Percentiles rank a stretch among this genome's conserved stretches.
These are phyloP conservation scores for Clohesyomyces aquaticus DNA, from an alignment of 495 filamentous ascomycete genomes.

Conservation along the genomic window DNA sequence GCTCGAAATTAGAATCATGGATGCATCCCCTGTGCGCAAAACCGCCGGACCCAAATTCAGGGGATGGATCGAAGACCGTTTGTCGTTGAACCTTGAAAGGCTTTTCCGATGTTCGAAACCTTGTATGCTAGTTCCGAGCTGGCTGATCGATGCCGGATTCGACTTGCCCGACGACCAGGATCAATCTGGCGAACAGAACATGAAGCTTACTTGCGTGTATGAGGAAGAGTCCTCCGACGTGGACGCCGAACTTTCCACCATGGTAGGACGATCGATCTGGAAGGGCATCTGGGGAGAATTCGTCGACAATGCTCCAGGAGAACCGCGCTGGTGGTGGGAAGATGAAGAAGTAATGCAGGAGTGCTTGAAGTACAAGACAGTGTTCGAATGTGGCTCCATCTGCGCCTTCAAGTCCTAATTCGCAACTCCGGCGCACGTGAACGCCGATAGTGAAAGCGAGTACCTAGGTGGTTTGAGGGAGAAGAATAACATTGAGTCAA, in stretches of 20 bases:
- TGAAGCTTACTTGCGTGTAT: slow-evolving; percentile 30
- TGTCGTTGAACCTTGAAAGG: slow-evolving; percentile 37
- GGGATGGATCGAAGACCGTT: slow-evolving; percentile 41
- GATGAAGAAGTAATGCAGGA: slow-evolving; percentile 38
- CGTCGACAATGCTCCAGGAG: slow-evolving; percentile 34
- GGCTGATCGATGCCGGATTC: slow-evolving; percentile 41
- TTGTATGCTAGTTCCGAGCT: slow-evolving; percentile 35
- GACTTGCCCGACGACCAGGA: slow-evolving; percentile 9
- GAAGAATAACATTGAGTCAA: too few relatives aligned
- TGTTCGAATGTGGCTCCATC: slow-evolving; percentile 38
- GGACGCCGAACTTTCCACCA: slow-evolving; percentile 34
- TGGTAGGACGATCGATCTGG: slow-evolving; percentile 43
- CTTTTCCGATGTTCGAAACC: slow-evolving; percentile 42
- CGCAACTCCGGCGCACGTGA: too few relatives aligned
- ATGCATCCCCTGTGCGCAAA: slow-evolving; percentile 37
- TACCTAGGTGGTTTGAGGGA: too few relatives aligned
- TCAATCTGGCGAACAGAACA: slow-evolving; percentile 1
- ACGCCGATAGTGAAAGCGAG: too few relatives aligned
- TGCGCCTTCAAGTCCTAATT: slow-evolving; percentile 32
- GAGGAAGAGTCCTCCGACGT: slow-evolving; percentile 9
- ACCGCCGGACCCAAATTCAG: slow-evolving; percentile 40
- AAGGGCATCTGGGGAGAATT: slow-evolving; percentile 42
- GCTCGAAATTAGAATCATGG: slow-evolving; percentile 42
- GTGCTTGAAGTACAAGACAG: slow-evolving; percentile 34
- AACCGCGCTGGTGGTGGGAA: slow-evolving; percentile 40